phyloP scores from a whole-genome alignment of 2,329 filamentous ascomycete species.

The Zymoseptoria tritici region DNA sequence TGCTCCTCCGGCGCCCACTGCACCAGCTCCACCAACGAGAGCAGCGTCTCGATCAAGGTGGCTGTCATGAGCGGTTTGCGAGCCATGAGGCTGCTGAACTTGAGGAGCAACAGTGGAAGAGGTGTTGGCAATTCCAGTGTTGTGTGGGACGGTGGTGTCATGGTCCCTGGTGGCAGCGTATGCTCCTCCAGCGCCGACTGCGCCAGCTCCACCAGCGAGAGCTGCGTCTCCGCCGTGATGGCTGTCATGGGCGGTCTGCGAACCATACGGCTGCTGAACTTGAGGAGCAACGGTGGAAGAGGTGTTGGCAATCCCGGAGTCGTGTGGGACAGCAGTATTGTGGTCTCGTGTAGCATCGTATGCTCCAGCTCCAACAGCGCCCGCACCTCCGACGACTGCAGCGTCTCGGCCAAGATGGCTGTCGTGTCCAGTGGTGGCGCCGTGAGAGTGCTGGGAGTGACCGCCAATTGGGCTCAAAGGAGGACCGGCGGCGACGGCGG shows the following conservation, averaged over 20 bases:
- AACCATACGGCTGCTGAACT: neutral
- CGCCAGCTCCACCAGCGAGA: conserved; percentile 25
- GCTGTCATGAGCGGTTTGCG: conserved; percentile 11
- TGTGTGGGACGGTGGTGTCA: conserved; percentile 22
- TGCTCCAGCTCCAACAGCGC: conserved; percentile 23
- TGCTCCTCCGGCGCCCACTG: conserved; percentile 23
- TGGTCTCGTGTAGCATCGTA: conserved; percentile 6
- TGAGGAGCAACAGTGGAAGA: neutral
- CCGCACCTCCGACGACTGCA: conserved; percentile 27
- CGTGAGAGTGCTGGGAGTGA: neutral
- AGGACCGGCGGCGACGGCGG: neutral
- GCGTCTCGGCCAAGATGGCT: conserved; percentile 28
- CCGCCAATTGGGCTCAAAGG: neutral
- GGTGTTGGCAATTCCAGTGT: conserved; percentile 14
- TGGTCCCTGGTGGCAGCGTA: conserved; percentile 11
- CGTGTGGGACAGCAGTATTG: conserved; percentile 7
- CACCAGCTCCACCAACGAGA: conserved; percentile 25
- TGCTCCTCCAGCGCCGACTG: conserved; percentile 23
- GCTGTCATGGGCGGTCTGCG: conserved; percentile 11
- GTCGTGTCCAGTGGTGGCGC: conserved; percentile 9
- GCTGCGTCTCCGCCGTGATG: conserved; percentile 29
- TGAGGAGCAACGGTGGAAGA: neutral
- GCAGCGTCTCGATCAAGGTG: conserved; percentile 29
- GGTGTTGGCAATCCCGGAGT: conserved; percentile 13
- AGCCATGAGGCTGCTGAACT: neutral